These are phyloP conservation scores for Ulota crispa DNA, from an alignment of 225 moss, liverwort and hornwort species.

Conservation along the genomic window DNA sequence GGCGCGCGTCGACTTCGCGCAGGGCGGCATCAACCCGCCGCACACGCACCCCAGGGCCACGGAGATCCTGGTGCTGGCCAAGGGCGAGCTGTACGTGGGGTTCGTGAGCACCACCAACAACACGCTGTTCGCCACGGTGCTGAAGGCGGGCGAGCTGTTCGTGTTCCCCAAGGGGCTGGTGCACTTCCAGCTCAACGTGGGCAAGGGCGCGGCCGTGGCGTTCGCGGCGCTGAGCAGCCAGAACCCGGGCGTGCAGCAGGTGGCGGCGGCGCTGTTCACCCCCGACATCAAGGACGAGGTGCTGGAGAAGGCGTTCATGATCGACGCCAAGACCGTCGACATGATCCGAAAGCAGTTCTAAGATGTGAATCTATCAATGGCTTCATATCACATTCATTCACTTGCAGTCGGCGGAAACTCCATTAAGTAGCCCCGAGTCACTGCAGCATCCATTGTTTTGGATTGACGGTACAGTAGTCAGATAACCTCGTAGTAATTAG, in stretches of 20 bases:
- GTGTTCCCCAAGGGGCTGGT: constrained; percentile 14
- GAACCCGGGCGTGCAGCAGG: not conserved
- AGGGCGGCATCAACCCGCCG: constrained; percentile 12
- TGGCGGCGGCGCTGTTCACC: not conserved
- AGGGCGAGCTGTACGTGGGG: constrained; percentile 17
- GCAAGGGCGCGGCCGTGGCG: not conserved
- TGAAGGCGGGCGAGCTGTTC: not conserved
- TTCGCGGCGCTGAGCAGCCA: not conserved
- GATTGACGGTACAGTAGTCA: not conserved
- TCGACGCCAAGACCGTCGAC: no score
- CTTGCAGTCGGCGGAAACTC: no score
- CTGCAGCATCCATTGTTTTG: not conserved
- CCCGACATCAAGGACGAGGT: not conserved
- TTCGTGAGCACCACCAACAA: constrained; percentile 12
- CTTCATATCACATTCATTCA: not conserved
- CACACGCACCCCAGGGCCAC: constrained; percentile 4
- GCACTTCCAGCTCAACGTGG: constrained; percentile 20
- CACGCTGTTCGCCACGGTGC: not conserved
- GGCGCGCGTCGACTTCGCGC: not conserved
- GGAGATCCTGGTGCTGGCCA: not conserved
- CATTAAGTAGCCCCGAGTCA: no score
- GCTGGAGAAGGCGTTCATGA: not conserved
- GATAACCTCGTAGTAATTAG: not conserved
- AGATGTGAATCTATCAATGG: no score
- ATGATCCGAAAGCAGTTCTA: no score